phyloP scores from a whole-genome alignment of 176 grass and related monocot species.

The Thinopyrum elongatum region DNA sequence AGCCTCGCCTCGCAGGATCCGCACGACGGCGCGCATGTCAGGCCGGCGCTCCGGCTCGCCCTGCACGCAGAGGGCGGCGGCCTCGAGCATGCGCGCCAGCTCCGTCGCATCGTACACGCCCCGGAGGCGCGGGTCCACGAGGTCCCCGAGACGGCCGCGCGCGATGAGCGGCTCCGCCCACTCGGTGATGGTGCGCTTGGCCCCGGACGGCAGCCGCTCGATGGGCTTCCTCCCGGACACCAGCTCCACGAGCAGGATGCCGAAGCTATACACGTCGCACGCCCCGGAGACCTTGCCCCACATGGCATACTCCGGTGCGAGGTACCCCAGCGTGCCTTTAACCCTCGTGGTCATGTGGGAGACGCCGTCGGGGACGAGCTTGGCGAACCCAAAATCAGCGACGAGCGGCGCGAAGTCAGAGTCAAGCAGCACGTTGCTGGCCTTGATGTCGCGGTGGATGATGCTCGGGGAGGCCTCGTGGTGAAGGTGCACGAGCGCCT shows the following conservation, averaged over 20 bases:
- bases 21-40: constrained; percentile 47
- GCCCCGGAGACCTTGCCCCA: constrained; percentile 66
- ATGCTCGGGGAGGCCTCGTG: constrained; percentile 60
- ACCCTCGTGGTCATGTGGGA: constrained; percentile 75
- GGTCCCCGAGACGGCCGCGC: constrained; percentile 28
- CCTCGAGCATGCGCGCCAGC: constrained; percentile 37
- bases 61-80: constrained; percentile 52
- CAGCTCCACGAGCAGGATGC: constrained; percentile 53
- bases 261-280: constrained; percentile 79
- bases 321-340: constrained; percentile 51
- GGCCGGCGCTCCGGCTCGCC: constrained; percentile 35
- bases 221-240: constrained; percentile 46
- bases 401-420: constrained; percentile 23
- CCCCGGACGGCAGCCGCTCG: constrained; percentile 40
- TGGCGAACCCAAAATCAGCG: constrained; percentile 73
- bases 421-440: constrained; percentile 60
- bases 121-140: constrained; percentile 50
- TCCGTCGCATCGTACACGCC: constrained; percentile 41
- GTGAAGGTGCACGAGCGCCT: constrained; percentile 62
- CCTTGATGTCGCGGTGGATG: constrained; percentile 84
- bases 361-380: constrained; percentile 59
- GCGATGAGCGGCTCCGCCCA: constrained; percentile 56
- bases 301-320: constrained; percentile 54
- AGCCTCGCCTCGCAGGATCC: constrained; percentile 33
- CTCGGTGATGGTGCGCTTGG: constrained; percentile 57